Evolutionary conservation across 2,329 filamentous ascomycete genomes (phyloP), one percentile per base, ranked within the genome.

Genomic region (Diaporthe aspalathi): DNA sequence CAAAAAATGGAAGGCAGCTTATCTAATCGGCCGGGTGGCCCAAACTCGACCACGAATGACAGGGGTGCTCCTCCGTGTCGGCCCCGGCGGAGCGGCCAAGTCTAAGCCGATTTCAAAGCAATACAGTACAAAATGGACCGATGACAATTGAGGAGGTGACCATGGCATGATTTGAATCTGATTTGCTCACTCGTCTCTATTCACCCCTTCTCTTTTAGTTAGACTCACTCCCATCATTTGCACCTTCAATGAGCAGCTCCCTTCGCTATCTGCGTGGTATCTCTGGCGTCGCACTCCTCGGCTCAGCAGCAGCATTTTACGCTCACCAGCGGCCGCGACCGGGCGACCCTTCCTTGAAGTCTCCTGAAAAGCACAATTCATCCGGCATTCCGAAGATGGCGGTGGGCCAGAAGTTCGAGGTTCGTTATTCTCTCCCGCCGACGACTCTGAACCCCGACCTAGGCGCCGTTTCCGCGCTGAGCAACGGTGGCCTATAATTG

Each of bases 361-460:
- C 45, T 20, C 22, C 69, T 49, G 68, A 72, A 65, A 24, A 65
- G 40, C 67, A 72, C 38, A 71, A 71, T 7, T 63, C 63, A 73
- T 12, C 38, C 6, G 74, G 70, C 38, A 60, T 67, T 62, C 74
- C 56, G 77, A 84, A 77, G 67, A 86, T 86, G 84, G 79, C 83
- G 43, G 81, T 81, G 62, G 80, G 80, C 52, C 81, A 84, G 75
- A 82, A 83, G 67, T 87, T 86, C 71, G 83, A 85, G 82, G 85
- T 86, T 72, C 67, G 78, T 75, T 17, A 47, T 27, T 16, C 56
- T 70, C 12, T 65, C 43, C 32, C 22, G 14, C 40, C 50, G 20
- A 22, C 50, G 20, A 22, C 8, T 47, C 12, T 16, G 22, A n/a
- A 27, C 35, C 45, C n/a, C 6, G 24, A 38, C 22, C 20, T 29